phyloP scores from a whole-genome alignment of 2,329 filamentous ascomycete species.

The Fusarium pseudocircinatum region DNA sequence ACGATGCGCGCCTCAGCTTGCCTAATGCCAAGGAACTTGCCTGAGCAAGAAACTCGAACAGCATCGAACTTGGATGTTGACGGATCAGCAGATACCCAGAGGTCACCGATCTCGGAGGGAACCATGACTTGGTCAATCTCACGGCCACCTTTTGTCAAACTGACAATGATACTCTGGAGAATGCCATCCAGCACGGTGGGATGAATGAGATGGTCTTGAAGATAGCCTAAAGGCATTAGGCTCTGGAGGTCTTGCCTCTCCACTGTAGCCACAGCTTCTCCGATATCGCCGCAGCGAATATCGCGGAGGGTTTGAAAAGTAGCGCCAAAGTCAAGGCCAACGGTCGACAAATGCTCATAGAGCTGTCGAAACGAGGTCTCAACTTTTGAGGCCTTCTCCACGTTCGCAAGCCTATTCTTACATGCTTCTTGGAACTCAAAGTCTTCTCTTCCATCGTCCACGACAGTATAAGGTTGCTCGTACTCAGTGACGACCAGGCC shows the following conservation, averaged over 20 bases:
- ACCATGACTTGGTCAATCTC: conserved; percentile 8
- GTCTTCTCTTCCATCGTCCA: not conserved
- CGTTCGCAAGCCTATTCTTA: not conserved
- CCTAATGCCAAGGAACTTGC: not conserved
- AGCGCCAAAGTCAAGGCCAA: conserved; percentile 3
- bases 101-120: not conserved
- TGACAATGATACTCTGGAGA: conserved; percentile 5
- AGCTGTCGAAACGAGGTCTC: not conserved
- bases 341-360: conserved; percentile 1
- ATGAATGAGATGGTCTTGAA: not conserved
- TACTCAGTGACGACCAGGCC: not conserved
- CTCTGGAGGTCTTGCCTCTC: not conserved
- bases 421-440: not conserved
- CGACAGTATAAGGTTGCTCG: not conserved
- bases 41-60: not conserved
- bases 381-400: not conserved
- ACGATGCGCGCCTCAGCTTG: not conserved
- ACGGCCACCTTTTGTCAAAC: not conserved
- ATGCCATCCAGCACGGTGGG: not conserved
- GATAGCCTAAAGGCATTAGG: not conserved
- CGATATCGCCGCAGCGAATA: not conserved
- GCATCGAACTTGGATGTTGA: not conserved
- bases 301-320: not conserved
- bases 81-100: conserved; percentile 2
- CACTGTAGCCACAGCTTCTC: not conserved